phyloP scores from a whole-genome alignment of 164 flowering plant genomes.

The Berberis thunbergii region DNA sequence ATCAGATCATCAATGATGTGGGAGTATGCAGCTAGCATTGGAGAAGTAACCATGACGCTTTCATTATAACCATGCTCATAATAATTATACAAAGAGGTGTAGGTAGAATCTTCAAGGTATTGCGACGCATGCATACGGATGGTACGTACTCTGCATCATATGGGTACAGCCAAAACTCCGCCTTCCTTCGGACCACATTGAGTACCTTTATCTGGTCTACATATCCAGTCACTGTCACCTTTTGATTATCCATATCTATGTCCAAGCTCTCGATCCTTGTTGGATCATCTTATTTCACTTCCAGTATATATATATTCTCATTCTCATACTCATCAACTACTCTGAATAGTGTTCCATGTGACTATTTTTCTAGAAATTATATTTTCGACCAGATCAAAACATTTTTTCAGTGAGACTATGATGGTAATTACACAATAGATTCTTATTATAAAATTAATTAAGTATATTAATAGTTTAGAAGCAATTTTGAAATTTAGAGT shows the following conservation, averaged over 20 bases:
- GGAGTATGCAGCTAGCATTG: slow-evolving; percentile 23
- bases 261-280: slow-evolving; percentile 63
- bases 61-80: slow-evolving; percentile 60
- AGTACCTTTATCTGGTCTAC: slow-evolving; percentile 50
- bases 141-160: slow-evolving; percentile 63
- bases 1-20: slow-evolving; percentile 30
- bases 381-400: no score
- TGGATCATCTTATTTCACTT: not conserved
- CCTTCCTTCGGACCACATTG: slow-evolving; percentile 55
- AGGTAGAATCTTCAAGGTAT: slow-evolving; percentile 54
- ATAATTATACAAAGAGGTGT: slow-evolving; percentile 48
- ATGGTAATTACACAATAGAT: no score
- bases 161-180: slow-evolving; percentile 79
- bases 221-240: slow-evolving; percentile 74
- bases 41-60: slow-evolving; percentile 54
- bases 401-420: no score
- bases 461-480: no score
- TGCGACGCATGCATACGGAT: slow-evolving; percentile 27
- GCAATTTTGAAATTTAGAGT: no score
- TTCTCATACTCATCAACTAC: not conserved
- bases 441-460: no score
- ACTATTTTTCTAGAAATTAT: no score
- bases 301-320: not conserved
- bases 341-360: not conserved
- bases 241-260: slow-evolving; percentile 69